phyloP scores from a whole-genome alignment of 768 basidiomycete genomes.

The Glaciozyma antarctica region DNA sequence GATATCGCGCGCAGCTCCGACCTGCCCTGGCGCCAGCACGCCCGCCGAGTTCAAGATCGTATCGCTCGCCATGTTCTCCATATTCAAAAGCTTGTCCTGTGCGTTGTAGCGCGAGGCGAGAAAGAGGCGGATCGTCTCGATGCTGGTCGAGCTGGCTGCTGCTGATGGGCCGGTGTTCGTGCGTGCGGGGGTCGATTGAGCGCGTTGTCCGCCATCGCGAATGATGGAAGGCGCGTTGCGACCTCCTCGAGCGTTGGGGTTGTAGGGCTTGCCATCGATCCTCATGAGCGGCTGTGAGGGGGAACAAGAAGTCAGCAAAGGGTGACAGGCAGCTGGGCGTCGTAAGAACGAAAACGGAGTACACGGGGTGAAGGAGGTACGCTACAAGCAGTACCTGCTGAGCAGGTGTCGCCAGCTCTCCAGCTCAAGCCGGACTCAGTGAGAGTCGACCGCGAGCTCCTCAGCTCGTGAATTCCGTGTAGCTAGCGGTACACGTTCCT shows the following conservation, averaged over 20 bases:
- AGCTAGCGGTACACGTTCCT: no score
- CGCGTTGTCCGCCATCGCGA: slow-evolving; percentile 8
- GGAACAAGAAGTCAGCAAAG: no score
- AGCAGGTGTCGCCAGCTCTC: background rate
- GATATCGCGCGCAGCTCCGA: slow-evolving; percentile 48
- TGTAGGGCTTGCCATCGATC: background rate
- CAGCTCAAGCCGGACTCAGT: no score
- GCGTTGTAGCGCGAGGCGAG: slow-evolving; percentile 40
- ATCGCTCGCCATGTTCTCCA: slow-evolving; percentile 69
- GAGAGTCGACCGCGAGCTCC: background rate
- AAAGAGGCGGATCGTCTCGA: slow-evolving; percentile 32
- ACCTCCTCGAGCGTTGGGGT: background rate
- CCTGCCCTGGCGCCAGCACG: slow-evolving; percentile 59
- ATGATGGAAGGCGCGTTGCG: slow-evolving; percentile 21
- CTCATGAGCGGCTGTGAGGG: background rate
- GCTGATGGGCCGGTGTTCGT: background rate
- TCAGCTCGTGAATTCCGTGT: background rate
- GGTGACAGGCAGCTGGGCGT: background rate
- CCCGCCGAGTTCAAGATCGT: slow-evolving; percentile 62
- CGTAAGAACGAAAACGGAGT: background rate
- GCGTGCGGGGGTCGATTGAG: slow-evolving; percentile 7
- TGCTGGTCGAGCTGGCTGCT: slow-evolving; percentile 12
- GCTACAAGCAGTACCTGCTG: no score
- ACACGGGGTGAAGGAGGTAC: background rate
- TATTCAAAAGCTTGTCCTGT: slow-evolving; percentile 29